phyloP scores from a whole-genome alignment of 1,139 yeast genomes.

The Yamadazyma jaroonii region DNA sequence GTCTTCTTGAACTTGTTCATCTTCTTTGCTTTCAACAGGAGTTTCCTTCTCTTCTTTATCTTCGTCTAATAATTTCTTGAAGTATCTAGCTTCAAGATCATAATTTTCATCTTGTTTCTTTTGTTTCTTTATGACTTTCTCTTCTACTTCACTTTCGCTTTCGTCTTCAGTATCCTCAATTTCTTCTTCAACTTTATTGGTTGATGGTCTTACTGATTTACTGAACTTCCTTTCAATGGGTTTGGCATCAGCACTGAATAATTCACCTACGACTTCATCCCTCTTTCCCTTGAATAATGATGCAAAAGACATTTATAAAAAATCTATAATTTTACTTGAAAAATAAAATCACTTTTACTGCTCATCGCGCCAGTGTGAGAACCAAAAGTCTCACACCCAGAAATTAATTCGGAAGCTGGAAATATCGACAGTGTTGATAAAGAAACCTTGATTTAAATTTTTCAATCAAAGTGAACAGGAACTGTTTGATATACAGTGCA shows the following conservation, averaged over 20 bases:
- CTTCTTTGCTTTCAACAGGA: conserved; percentile 11
- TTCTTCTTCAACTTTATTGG: conserved; percentile 7
- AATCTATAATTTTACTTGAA: background rate
- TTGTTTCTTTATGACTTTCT: conserved; percentile 10
- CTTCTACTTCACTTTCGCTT: conserved; percentile 12
- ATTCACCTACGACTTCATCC: conserved; percentile 31
- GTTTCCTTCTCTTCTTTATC: conserved; percentile 7
- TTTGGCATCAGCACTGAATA: conserved; percentile 23
- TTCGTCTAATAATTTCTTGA: conserved; percentile 34
- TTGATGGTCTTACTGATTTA: background rate
- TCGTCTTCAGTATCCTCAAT: conserved; percentile 6
- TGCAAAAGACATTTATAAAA: conserved; percentile 21
- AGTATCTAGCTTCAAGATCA: conserved; percentile 49
- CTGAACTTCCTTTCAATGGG: conserved; percentile 9
- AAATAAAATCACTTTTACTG: background rate
- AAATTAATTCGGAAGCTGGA: background rate
- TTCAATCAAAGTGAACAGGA: too few relatives aligned
- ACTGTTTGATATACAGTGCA: too few relatives aligned
- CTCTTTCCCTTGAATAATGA: conserved; percentile 28
- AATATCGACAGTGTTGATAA: background rate
- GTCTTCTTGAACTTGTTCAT: conserved; percentile 2
- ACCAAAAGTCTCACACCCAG: conserved; percentile 1
- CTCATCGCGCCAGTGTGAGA: conserved; percentile 3
- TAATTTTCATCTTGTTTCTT: conserved; percentile 35
- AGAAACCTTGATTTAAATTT: background rate